Conservation (phyloP, 768 basidiomycete genomes). For the Ephemerocybe angulata region DNA sequence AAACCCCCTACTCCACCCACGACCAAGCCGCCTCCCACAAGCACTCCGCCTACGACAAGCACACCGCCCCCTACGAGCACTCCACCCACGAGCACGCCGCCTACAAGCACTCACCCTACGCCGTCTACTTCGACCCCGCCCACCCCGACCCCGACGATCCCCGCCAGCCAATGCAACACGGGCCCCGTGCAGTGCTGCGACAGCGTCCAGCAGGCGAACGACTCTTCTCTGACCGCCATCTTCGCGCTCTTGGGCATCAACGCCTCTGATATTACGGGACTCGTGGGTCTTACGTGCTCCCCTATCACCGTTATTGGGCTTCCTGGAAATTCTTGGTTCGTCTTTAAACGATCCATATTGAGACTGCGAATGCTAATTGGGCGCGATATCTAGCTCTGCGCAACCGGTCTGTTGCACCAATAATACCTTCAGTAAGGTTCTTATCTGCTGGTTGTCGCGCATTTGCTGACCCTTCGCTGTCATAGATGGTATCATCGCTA, state of each 20-base stretch:
- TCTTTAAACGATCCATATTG: conserved; percentile 9
- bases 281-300: conserved; percentile 15
- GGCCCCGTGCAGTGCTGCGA: conserved; percentile 28
- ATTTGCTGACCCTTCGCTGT: not conserved
- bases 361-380: too few relatives aligned
- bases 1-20: too few relatives aligned
- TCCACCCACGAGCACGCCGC: too few relatives aligned
- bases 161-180: conserved; percentile 24
- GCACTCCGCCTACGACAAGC: too few relatives aligned
- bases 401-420: conserved; percentile 31
- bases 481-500: conserved; percentile 23
- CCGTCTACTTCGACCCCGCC: too few relatives aligned
- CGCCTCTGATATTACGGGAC: conserved; percentile 8
- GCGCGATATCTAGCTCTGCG: conserved; percentile 20
- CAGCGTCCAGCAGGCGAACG: conserved; percentile 4
- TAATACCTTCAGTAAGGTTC: conserved; percentile 27
- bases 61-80: too few relatives aligned
- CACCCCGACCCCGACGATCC: too few relatives aligned
- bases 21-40: too few relatives aligned
- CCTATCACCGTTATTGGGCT: conserved; percentile 16
- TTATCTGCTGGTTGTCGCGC: too few relatives aligned
- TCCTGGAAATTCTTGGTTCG: conserved; percentile 28
- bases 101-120: too few relatives aligned
- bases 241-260: conserved; percentile 16
- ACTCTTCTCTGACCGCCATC: conserved; percentile 1